Evolutionary conservation across 208 protist species (phyloP).

Genomic region (Naegleria fowleri): DNA sequence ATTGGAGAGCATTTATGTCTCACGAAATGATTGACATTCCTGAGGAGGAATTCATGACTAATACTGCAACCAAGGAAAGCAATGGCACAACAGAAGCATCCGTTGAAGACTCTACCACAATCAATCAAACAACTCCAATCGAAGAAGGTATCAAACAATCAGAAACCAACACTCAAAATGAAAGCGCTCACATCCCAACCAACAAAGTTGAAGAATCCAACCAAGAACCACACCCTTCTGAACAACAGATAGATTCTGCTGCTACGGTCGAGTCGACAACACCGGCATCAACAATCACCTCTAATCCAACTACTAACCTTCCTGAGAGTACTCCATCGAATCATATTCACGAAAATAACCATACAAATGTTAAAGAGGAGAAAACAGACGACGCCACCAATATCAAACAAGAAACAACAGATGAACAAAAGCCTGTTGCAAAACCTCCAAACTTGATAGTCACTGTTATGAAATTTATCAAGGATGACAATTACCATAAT

Average conservation of each 20-base stretch:
- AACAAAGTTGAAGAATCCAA: neutral
- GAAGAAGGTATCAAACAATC: too few species aligned
- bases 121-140: too few species aligned
- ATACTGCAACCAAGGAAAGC: too few species aligned
- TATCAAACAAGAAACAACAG: neutral
- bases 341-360: neutral
- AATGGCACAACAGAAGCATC: too few species aligned
- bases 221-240: neutral
- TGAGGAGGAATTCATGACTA: neutral
- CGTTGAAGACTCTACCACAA: too few species aligned
- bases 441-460: neutral
- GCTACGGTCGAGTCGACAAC: neutral
- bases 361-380: neutral
- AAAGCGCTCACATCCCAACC: too few species aligned
- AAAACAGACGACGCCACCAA: neutral
- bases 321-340: neutral
- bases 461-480: neutral
- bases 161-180: too few species aligned
- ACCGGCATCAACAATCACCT: neutral
- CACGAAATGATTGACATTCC: neutral
- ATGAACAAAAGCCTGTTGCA: neutral
- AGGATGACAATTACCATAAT: neutral
- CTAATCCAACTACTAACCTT: too few species aligned
- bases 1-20: neutral
- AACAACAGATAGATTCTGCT: neutral